Conservation (phyloP, 345 rosid genomes). For the Eucalyptus tenuipes region DNA sequence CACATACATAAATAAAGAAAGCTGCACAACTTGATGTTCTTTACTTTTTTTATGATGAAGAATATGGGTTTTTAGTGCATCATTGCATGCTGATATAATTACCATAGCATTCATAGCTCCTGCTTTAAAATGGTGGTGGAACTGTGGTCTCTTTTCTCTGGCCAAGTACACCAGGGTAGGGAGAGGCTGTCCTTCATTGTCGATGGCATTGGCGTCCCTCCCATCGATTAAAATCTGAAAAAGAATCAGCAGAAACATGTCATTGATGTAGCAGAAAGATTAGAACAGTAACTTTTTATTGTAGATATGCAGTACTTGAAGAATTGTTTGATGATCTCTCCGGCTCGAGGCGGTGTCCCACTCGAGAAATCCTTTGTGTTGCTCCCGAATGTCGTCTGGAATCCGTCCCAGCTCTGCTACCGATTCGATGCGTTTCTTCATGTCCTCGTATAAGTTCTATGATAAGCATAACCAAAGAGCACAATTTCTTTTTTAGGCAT, state of each 20-base stretch:
- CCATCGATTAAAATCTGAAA: neutral
- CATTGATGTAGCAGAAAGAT: neutral
- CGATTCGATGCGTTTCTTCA: slow-evolving; percentile 7
- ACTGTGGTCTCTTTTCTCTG: slow-evolving; percentile 29
- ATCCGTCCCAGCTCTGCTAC: slow-evolving; percentile 6
- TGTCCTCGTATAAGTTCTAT: slow-evolving; percentile 21
- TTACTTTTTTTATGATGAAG: neutral
- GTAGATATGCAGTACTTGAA: slow-evolving; percentile 3
- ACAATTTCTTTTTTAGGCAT: neutral
- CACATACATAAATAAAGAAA: neutral
- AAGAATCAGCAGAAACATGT: neutral
- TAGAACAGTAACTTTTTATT: neutral
- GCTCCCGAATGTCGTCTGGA: slow-evolving; percentile 4
- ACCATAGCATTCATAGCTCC: slow-evolving; percentile 47
- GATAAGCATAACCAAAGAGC: neutral
- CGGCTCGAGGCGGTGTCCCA: slow-evolving; percentile 6
- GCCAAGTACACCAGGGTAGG: slow-evolving; percentile 35
- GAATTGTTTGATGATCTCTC: slow-evolving; percentile 23
- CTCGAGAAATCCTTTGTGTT: slow-evolving; percentile 17
- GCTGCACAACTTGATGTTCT: neutral
- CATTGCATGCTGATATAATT: neutral
- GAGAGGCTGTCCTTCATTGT: slow-evolving; percentile 13
- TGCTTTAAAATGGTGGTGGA: slow-evolving; percentile 32
- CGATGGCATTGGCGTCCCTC: slow-evolving; percentile 4
- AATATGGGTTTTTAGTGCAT: neutral